Evolutionary conservation across 2,329 filamentous ascomycete species (phyloP).

Genomic region (Fusarium sp.): DNA sequence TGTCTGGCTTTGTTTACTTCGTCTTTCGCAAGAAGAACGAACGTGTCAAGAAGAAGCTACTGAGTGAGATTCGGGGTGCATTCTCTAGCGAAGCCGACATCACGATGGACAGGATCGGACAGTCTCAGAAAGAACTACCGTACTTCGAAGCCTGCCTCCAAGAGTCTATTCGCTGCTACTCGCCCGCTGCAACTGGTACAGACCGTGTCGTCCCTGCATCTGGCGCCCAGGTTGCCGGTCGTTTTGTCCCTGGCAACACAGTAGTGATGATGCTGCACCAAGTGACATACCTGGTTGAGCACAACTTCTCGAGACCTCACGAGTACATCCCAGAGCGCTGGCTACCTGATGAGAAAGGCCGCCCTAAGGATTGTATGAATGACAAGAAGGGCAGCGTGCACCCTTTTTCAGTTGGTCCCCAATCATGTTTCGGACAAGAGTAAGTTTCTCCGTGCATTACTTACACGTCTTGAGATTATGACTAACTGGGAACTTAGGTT

Average conservation of each 20-base stretch:
- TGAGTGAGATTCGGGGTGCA: neutral
- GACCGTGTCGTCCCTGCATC: neutral
- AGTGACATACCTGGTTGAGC: neutral
- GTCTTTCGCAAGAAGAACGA: neutral
- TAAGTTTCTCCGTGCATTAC: neutral
- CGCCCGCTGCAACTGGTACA: neutral
- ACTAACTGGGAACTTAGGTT: neutral
- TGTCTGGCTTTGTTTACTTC: neutral
- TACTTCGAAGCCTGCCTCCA: slow-evolving; percentile 5
- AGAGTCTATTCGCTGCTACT: slow-evolving; percentile 9
- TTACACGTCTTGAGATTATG: too few species aligned
- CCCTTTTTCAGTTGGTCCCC: slow-evolving; percentile 1
- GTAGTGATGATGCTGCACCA: slow-evolving; percentile 8
- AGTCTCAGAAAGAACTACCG: neutral
- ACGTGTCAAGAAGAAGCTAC: neutral
- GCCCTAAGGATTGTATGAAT: neutral
- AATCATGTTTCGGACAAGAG: slow-evolving; percentile 14
- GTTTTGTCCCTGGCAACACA: neutral
- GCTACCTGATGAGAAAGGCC: neutral
- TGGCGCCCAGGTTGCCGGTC: neutral
- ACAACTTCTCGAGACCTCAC: neutral
- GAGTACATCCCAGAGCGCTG: neutral
- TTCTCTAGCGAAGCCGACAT: neutral
- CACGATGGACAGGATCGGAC: neutral
- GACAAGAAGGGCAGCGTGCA: neutral